Evolutionary conservation across 768 basidiomycete species (phyloP).

Genomic region (Auricularia auricula-judae): DNA sequence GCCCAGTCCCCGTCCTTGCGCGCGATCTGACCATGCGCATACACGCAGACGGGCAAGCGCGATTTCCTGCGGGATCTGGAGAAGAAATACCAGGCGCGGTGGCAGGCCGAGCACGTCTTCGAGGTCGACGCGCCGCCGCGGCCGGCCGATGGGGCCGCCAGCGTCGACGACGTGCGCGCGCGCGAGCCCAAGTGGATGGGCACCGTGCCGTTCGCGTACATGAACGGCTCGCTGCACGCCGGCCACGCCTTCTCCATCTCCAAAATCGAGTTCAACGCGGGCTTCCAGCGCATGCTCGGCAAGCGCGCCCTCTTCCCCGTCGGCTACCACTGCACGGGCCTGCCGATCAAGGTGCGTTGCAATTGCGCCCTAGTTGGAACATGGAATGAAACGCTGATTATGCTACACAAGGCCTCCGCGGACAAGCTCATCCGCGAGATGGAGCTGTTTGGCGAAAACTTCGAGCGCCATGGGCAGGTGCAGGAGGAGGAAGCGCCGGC

Average conservation of each 20-base stretch:
- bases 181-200: conserved; percentile 96
- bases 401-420: conserved; percentile 45
- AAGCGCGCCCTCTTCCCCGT: conserved; percentile 95
- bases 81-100: conserved; percentile 71
- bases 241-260: conserved; percentile 98
- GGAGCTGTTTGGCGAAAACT: conserved; percentile 87
- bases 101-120: conserved; percentile 70
- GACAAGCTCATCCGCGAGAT: conserved; percentile 98
- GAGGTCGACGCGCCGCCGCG: conserved; percentile 73
- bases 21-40: no score
- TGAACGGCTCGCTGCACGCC: conserved; percentile 95
- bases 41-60: conserved; percentile 76
- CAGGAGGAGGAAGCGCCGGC: conserved; percentile 31
- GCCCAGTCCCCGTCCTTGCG: no score
- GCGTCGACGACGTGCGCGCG: conserved; percentile 42
- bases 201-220: conserved; percentile 93
- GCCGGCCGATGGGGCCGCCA: conserved; percentile 52
- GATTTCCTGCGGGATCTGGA: conserved; percentile 80
- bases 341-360: conserved; percentile 89
- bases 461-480: conserved; percentile 53
- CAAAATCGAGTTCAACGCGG: conserved; percentile 94
- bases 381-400: no score
- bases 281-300: conserved; percentile 90
- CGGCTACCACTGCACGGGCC: conserved; percentile 94
- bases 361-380: no score